Evolutionary conservation across 352 stramenopile species (phyloP).

Genomic region (Phytophthora melonis): DNA sequence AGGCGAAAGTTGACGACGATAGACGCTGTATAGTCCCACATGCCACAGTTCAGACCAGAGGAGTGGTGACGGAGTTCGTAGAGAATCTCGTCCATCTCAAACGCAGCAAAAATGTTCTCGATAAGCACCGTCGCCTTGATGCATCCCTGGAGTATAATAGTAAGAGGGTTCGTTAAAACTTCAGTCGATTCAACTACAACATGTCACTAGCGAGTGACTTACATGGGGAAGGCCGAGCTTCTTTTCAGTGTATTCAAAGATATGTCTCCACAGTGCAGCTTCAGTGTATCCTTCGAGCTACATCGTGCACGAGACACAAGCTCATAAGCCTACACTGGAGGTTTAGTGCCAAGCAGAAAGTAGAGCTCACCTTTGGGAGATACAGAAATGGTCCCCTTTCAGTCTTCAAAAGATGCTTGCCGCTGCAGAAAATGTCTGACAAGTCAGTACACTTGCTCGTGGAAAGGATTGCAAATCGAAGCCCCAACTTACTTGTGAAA

Average conservation of each 20-base stretch:
- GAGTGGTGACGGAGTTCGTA: slow-evolving; percentile 96
- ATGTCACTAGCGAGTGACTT: slow-evolving; percentile 12
- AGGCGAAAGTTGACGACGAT: slow-evolving; percentile 95
- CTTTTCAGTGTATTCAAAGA: slow-evolving; percentile 93
- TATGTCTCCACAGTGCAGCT: slow-evolving; percentile 95
- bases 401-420: slow-evolving; percentile 72
- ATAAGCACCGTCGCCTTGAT: slow-evolving; percentile 95
- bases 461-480: neutral
- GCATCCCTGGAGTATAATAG: slow-evolving; percentile 36
- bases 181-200: too few relatives aligned
- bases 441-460: neutral
- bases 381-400: slow-evolving; percentile 95
- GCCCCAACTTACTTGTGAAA: slow-evolving; percentile 91
- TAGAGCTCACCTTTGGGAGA: slow-evolving; percentile 84
- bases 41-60: slow-evolving; percentile 96
- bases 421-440: slow-evolving; percentile 36
- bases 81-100: slow-evolving; percentile 97
- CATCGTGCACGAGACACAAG: slow-evolving; percentile 4
- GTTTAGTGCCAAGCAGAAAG: neutral
- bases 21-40: slow-evolving; percentile 98
- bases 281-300: slow-evolving; percentile 93
- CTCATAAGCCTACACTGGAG: neutral
- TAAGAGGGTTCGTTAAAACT: neutral
- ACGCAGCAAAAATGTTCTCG: slow-evolving; percentile 97
- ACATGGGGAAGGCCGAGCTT: slow-evolving; percentile 87